Conservation (phyloP, 202 grass and related monocot species). For the Setaria italica region DNA sequence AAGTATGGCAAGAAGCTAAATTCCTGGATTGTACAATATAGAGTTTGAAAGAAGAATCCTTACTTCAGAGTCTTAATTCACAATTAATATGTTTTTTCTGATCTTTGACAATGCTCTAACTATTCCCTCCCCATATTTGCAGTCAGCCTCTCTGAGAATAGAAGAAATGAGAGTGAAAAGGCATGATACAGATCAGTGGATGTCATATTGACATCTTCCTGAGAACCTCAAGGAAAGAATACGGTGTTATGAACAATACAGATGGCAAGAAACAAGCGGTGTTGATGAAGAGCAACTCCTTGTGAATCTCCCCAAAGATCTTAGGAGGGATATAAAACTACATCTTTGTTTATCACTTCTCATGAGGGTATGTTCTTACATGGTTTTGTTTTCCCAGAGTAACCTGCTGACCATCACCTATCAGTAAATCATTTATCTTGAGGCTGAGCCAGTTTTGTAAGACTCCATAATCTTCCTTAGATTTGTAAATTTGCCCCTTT, state of each 20-base stretch:
- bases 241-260: conserved; percentile 82
- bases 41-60: too few relatives aligned
- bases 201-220: conserved; percentile 84
- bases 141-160: conserved; percentile 68
- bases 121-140: conserved; percentile 51
- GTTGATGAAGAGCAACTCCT: conserved; percentile 86
- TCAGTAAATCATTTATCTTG: neutral
- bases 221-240: conserved; percentile 87
- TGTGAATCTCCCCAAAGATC: conserved; percentile 87
- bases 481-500: neutral
- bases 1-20: neutral
- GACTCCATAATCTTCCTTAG: neutral
- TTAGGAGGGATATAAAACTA: conserved; percentile 84
- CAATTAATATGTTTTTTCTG: neutral
- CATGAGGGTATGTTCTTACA: conserved; percentile 60
- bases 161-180: conserved; percentile 94
- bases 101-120: neutral
- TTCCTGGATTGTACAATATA: too few relatives aligned
- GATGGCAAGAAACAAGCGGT: conserved; percentile 92
- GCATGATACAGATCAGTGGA: conserved; percentile 85
- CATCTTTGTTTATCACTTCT: conserved; percentile 94
- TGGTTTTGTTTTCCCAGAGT: too few relatives aligned
- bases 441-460: conserved; percentile 19
- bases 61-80: neutral
- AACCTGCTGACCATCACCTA: too few relatives aligned